Evolutionary conservation across 495 filamentous ascomycete genomes (phyloP), one percentile per base, ranked within the genome.

Genomic region (Acidiella bohemica): DNA sequence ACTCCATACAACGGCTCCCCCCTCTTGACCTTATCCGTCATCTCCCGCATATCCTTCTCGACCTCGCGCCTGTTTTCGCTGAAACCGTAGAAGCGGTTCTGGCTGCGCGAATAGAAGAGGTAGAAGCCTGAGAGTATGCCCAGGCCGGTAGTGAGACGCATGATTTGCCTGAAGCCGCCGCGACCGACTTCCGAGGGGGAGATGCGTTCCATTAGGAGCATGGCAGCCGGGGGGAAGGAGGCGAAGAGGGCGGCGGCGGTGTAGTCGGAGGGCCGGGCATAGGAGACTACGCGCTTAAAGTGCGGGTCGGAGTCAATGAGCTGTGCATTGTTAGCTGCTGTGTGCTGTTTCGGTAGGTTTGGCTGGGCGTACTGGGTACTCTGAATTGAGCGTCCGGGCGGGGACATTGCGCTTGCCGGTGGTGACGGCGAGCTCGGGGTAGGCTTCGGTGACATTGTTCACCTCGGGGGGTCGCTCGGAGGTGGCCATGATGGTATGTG

Each of bases 11-110:
- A 63, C 14, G 92, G 75, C 61, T 93, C 71, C 33, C 85, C 87
- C 34, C 67, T 73, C 68, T 96, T 96, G 52, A 95, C 86, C 59
- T 83, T 86, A 55, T 76, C 72, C 4, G 93, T 86, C 90, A 97
- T 97, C 67, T 97, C 90, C 40, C 72, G 74, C 85, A 94, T 97
- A 57, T 97, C 90, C 77, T 88, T 81, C 28, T 94, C 83, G 21
- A 87, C 65, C 56, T 97, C 90, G 41, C 92, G 76, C 30, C 74
- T 62, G 64, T 97, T 96, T 59, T 97, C 90, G 23, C 72, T 74
- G 65, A 83, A 81, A 47, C 90, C 90, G 68, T 94, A 94, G 67
- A 97, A 95, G 33, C 90, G 84, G 26, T 46, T 41, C 29, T 65
- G 70, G 27, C 82, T 86, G 40, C 75, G 66, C 54, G 80, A 72